Evolutionary conservation across 352 stramenopile genomes (phyloP).

Genomic region (Halophytophthora polymorphica): DNA sequence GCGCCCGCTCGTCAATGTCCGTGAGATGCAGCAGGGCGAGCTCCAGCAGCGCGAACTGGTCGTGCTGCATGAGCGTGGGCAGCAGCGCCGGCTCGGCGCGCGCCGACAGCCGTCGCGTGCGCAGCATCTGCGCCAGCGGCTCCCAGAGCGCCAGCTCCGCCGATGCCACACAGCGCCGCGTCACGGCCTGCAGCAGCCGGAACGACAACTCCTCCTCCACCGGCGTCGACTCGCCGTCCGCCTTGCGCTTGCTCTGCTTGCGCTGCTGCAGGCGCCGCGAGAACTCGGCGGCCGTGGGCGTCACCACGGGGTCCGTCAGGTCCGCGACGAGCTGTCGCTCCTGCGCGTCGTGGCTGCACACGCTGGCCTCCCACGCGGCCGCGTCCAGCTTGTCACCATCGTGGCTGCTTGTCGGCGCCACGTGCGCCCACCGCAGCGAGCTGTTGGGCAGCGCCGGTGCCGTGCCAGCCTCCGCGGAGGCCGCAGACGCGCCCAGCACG

Average conservation of each 20-base stretch:
- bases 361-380: constrained; percentile 40
- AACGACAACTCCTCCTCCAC: constrained; percentile 36
- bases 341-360: constrained; percentile 43
- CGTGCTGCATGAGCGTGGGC: constrained; percentile 59
- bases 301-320: constrained; percentile 38
- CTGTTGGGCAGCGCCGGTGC: constrained; percentile 41
- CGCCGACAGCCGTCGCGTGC: constrained; percentile 56
- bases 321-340: constrained; percentile 61
- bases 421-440: constrained; percentile 38
- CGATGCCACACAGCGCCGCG: constrained; percentile 56
- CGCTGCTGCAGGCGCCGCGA: constrained; percentile 40
- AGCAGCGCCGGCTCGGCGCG: constrained; percentile 61
- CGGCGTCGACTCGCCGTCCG: constrained; percentile 2
- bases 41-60: constrained; percentile 66
- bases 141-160: constrained; percentile 51
- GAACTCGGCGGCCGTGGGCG: constrained; percentile 39
- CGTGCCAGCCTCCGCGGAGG: neutral
- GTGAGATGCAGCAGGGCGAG: constrained; percentile 57
- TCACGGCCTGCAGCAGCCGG: constrained; percentile 56
- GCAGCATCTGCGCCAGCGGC: constrained; percentile 47
- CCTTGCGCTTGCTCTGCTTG: constrained; percentile 22
- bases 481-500: constrained; percentile 48
- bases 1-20: constrained; percentile 74
- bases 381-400: constrained; percentile 32
- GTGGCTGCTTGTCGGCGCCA: constrained; percentile 24